A percentile compares a stretch with the other conserved stretches of the same genome.
These are phyloP conservation scores for Apiotrichum akiyoshidainum DNA, from an alignment of 1,284 basidiomycete genomes.

Conservation along the genomic window DNA sequence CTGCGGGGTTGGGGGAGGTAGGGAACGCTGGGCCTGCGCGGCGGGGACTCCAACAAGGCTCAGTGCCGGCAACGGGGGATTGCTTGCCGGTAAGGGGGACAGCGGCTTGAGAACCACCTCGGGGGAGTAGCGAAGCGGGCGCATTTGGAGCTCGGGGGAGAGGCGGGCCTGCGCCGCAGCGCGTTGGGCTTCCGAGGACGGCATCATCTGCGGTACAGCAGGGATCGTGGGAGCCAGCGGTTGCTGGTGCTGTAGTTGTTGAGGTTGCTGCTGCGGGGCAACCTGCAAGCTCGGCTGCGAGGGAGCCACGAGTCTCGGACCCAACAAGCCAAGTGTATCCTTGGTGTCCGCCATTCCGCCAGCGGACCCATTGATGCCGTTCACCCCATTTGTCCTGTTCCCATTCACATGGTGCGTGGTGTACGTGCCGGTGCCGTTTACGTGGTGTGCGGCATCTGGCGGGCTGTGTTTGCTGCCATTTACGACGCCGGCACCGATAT, in stretches of 20 bases:
- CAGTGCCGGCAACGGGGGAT: neutral
- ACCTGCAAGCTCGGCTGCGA: neutral
- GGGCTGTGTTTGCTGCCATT: too few relatives aligned
- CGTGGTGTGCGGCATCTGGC: neutral
- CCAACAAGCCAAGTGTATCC: neutral
- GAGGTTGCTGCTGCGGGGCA: neutral
- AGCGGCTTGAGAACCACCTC: constrained; percentile 11
- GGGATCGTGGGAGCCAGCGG: neutral
- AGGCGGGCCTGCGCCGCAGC: constrained; percentile 5
- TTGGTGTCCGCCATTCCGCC: neutral
- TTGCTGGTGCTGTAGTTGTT: neutral
- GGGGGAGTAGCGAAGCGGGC: neutral
- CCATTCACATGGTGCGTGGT: neutral
- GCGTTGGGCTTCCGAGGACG: too few relatives aligned
- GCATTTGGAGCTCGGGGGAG: constrained; percentile 13
- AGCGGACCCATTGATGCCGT: neutral
- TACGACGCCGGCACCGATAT: constrained; percentile 3
- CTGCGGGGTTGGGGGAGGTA: neutral
- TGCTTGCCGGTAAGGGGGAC: constrained; percentile 2
- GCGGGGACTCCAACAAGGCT: constrained; percentile 1
- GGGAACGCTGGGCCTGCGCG: neutral
- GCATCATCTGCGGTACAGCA: neutral
- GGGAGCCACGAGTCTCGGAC: neutral
- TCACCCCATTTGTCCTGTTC: neutral
- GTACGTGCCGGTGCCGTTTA: neutral